phyloP scores from a whole-genome alignment of 805 yeast species.

The Saccharomyces mikatae region DNA sequence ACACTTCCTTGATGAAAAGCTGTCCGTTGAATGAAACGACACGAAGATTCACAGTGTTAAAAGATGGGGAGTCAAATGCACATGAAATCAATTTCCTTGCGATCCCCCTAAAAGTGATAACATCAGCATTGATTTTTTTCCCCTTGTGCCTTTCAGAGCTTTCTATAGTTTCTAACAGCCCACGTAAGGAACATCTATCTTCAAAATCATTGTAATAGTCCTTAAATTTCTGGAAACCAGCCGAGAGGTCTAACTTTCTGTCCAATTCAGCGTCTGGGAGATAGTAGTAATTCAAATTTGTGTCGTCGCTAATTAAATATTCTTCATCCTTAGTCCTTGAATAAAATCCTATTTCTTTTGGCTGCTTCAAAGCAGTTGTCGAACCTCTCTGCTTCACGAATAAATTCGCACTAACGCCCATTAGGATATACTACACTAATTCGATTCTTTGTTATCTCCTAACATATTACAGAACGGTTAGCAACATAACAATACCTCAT shows the following conservation, averaged over 20 bases:
- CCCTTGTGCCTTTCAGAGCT: conserved; percentile 42
- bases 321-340: conserved; percentile 54
- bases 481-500: background rate
- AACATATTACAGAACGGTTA: background rate
- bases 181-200: conserved; percentile 35
- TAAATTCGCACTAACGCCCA: conserved; percentile 26
- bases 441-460: background rate
- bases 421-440: conserved; percentile 2
- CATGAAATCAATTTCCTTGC: conserved; percentile 55
- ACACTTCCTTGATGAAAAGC: conserved; percentile 47
- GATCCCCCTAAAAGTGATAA: conserved; percentile 79
- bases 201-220: conserved; percentile 46
- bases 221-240: conserved; percentile 56
- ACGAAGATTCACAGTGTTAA: conserved; percentile 49
- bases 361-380: conserved; percentile 70
- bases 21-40: conserved; percentile 69
- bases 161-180: conserved; percentile 48
- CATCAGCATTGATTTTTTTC: conserved; percentile 46
- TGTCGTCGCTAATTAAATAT: conserved; percentile 40
- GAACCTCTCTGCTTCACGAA: conserved; percentile 41
- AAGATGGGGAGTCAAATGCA: conserved; percentile 45
- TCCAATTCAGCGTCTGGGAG: conserved; percentile 68
- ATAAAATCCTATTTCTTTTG: conserved; percentile 68
- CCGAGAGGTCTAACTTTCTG: conserved; percentile 51
- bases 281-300: conserved; percentile 63